phyloP scores from a whole-genome alignment of 192 early-diverging fungal species.

The Coemansia javaensis region DNA sequence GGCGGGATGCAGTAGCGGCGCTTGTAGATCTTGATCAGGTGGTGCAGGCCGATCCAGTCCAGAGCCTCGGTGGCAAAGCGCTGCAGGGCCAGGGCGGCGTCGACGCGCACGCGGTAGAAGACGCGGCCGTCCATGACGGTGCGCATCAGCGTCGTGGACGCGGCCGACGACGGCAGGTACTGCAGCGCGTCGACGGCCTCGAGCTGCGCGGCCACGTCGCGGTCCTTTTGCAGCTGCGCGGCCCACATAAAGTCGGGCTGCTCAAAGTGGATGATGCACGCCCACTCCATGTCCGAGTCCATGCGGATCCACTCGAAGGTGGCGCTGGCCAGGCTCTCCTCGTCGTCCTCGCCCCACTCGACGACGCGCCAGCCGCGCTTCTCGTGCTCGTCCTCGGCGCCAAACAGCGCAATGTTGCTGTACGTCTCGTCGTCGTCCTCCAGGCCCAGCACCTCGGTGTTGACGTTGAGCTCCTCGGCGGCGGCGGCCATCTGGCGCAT shows the following conservation, averaged over 20 bases:
- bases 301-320: slow-evolving; percentile 96
- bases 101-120: slow-evolving; percentile 84
- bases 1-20: slow-evolving; percentile 66
- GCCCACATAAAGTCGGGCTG: slow-evolving; percentile 97
- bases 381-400: slow-evolving; percentile 56
- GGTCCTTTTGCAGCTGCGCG: slow-evolving; percentile 81
- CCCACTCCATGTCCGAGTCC: slow-evolving; percentile 93
- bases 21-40: slow-evolving; percentile 69
- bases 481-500: slow-evolving; percentile 67
- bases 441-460: slow-evolving; percentile 39
- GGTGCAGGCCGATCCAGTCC: slow-evolving; percentile 65
- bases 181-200: slow-evolving; percentile 73
- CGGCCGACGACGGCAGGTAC: slow-evolving; percentile 57
- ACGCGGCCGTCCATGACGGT: slow-evolving; percentile 72
- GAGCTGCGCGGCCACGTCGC: slow-evolving; percentile 87
- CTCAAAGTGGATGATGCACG: slow-evolving; percentile 77
- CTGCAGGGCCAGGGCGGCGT: slow-evolving; percentile 68
- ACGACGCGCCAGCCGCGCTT: slow-evolving; percentile 68
- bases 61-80: slow-evolving; percentile 54
- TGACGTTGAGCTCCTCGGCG: slow-evolving; percentile 53
- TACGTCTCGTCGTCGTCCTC: slow-evolving; percentile 43
- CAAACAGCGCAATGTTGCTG: slow-evolving; percentile 49
- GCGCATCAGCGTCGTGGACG: slow-evolving; percentile 70
- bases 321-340: slow-evolving; percentile 55
- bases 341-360: slow-evolving; percentile 79